A percentile compares a stretch with the other conserved stretches of the same genome.
Conservation (phyloP, 2,329 filamentous ascomycete genomes). For the Hirsutella rhossiliensis region DNA sequence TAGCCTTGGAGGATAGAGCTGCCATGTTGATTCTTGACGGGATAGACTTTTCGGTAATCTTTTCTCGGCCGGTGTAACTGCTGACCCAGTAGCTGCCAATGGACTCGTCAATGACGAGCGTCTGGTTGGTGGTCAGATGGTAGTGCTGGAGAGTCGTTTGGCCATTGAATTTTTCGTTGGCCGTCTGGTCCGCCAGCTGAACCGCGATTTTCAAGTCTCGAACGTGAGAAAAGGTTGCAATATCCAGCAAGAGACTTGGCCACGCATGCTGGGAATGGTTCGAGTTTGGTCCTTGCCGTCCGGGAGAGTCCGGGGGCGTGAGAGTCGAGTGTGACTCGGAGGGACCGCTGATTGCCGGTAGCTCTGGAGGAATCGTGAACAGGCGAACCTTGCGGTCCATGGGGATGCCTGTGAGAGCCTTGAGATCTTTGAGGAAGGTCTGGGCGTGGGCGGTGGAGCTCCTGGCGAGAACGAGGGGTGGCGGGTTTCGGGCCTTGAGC, state of each 20-base stretch:
- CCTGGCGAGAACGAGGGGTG: constrained; percentile 54
- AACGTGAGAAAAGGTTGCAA: constrained; percentile 40
- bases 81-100: constrained; percentile 48
- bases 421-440: constrained; percentile 65
- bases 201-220: constrained; percentile 12
- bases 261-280: constrained; percentile 19
- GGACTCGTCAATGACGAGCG: constrained; percentile 75
- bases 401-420: constrained; percentile 56
- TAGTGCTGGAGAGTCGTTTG: constrained; percentile 50
- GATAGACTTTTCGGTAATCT: constrained; percentile 23
- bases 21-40: constrained; percentile 16
- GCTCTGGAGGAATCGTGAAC: constrained; percentile 48
- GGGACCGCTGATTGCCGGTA: constrained; percentile 20
- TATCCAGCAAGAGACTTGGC: constrained; percentile 30
- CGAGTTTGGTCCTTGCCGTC: constrained; percentile 10
- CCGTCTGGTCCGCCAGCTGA: constrained; percentile 48
- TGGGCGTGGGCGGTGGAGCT: constrained; percentile 60
- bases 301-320: constrained; percentile 29
- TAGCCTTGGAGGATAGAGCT: constrained; percentile 15
- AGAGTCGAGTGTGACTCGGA: constrained; percentile 21
- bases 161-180: constrained; percentile 68
- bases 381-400: constrained; percentile 62
- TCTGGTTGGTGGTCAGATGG: constrained; percentile 59
- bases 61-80: constrained; percentile 25
- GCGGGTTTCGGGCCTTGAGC: constrained; percentile 46